Evolutionary conservation across 495 filamentous ascomycete species (phyloP).

Genomic region (Hyaloscypha hepaticicola): DNA sequence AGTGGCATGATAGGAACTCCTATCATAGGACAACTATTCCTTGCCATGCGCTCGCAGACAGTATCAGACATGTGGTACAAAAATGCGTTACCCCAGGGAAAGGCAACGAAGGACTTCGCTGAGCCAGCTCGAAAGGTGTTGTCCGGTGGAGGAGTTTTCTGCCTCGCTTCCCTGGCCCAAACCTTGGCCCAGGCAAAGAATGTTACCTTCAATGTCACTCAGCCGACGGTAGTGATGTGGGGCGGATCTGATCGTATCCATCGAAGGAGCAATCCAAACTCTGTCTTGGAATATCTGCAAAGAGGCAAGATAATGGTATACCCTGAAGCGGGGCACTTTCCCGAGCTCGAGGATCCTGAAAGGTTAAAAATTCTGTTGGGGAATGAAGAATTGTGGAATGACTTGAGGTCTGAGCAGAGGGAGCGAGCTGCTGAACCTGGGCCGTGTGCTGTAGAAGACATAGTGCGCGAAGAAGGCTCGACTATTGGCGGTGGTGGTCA

Average conservation of each 20-base stretch:
- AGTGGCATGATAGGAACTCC: slow-evolving; percentile 13
- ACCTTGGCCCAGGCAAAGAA: slow-evolving; percentile 5
- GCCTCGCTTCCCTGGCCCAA: slow-evolving; percentile 12
- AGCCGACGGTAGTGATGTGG: slow-evolving; percentile 16
- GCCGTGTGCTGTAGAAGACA: slow-evolving; percentile 1
- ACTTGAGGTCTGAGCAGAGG: background rate
- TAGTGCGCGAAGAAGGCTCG: background rate
- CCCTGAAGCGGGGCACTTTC: slow-evolving; percentile 13
- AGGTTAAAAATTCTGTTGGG: slow-evolving; percentile 11
- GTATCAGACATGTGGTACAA: slow-evolving; percentile 13
- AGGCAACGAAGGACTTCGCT: slow-evolving; percentile 9
- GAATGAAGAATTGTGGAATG: slow-evolving; percentile 10
- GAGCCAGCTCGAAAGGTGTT: slow-evolving; percentile 15
- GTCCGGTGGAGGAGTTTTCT: slow-evolving; percentile 12
- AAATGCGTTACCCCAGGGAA: slow-evolving; percentile 13
- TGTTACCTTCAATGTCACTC: slow-evolving; percentile 3
- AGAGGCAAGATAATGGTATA: slow-evolving; percentile 15
- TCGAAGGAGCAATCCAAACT: slow-evolving; percentile 15
- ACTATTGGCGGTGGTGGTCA: slow-evolving; percentile 1
- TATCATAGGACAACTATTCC: slow-evolving; percentile 16
- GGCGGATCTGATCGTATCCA: slow-evolving; percentile 12
- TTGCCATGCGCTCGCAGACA: slow-evolving; percentile 4
- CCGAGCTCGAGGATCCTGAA: slow-evolving; percentile 11
- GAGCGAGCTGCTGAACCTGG: slow-evolving; percentile 5
- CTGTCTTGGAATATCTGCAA: slow-evolving; percentile 10